Evolutionary conservation across 1,284 basidiomycete species (phyloP).

Genomic region (Irpex sp.): DNA sequence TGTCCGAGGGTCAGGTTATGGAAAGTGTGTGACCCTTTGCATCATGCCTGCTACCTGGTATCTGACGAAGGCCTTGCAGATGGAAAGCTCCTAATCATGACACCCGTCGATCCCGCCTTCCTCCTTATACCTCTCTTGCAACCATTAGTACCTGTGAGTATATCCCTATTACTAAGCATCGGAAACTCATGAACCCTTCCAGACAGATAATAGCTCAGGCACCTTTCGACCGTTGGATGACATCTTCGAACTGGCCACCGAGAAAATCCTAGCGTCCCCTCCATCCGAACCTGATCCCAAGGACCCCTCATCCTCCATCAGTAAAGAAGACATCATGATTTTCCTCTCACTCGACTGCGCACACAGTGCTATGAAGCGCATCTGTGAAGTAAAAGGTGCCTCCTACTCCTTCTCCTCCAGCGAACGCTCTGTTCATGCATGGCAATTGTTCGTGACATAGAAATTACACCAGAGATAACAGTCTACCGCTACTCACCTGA

Average conservation of each 20-base stretch:
- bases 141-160: constrained; percentile 40
- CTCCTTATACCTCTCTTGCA: constrained; percentile 67
- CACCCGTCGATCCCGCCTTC: constrained; percentile 72
- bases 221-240: constrained; percentile 64
- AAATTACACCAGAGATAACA: constrained; percentile 57
- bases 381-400: constrained; percentile 66
- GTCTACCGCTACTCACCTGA: constrained; percentile 62
- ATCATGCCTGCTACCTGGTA: neutral
- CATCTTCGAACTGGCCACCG: constrained; percentile 59
- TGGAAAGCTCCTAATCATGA: constrained; percentile 72
- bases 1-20: constrained; percentile 54
- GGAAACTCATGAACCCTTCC: constrained; percentile 17
- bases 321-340: constrained; percentile 41
- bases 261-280: constrained; percentile 26
- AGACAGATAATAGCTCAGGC: constrained; percentile 31
- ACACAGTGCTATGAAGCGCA: constrained; percentile 40
- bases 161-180: constrained; percentile 1
- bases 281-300: constrained; percentile 14
- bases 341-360: constrained; percentile 52
- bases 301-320: constrained; percentile 23
- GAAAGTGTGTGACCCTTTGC: constrained; percentile 45
- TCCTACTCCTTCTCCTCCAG: too few species aligned
- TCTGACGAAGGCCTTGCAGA: constrained; percentile 36
- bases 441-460: constrained; percentile 32
- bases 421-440: too few species aligned